Percentiles rank a stretch among this genome's conserved stretches.
Conservation (phyloP, 768 basidiomycete species). For the Leccinum pellstonianum region DNA sequence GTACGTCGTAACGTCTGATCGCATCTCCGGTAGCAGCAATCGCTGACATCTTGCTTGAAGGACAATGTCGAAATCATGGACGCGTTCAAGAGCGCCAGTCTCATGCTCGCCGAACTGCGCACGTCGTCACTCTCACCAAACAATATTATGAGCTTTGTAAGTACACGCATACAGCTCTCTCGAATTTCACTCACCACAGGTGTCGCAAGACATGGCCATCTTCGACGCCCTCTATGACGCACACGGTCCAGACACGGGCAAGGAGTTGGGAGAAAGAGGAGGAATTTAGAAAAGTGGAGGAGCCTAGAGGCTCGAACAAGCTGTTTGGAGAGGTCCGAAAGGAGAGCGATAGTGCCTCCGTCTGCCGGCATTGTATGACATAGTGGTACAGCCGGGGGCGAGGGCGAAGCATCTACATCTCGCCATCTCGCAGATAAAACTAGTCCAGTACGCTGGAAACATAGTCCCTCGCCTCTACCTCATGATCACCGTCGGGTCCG, state of each 20-base stretch:
- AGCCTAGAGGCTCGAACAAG: conserved; percentile 37
- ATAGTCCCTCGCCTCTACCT: conserved; percentile 65
- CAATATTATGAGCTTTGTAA: too few relatives aligned
- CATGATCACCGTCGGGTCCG: conserved; percentile 99
- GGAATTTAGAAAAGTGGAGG: conserved; percentile 54
- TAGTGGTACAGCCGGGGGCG: conserved; percentile 1
- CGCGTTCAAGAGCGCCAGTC: conserved; percentile 71
- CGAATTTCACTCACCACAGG: too few relatives aligned
- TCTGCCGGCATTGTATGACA: neutral
- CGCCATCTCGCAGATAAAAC: too few relatives aligned
- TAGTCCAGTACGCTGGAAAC: too few relatives aligned
- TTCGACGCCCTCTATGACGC: too few relatives aligned
- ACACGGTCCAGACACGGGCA: conserved; percentile 17
- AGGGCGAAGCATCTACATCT: neutral
- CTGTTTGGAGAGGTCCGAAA: conserved; percentile 40
- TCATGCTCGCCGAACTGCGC: too few relatives aligned
- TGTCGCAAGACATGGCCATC: too few relatives aligned
- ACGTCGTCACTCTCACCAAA: too few relatives aligned
- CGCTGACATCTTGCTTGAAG: conserved; percentile 37
- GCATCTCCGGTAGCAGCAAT: too few relatives aligned
- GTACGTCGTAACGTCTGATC: too few relatives aligned
- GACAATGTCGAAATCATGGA: conserved; percentile 94
- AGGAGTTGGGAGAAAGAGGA: conserved; percentile 51
- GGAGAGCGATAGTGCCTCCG: conserved; percentile 33
- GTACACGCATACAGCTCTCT: neutral